Base-by-base conservation (phyloP, 2,329 filamentous ascomycete species). In the Xylaria digitata region DNA sequence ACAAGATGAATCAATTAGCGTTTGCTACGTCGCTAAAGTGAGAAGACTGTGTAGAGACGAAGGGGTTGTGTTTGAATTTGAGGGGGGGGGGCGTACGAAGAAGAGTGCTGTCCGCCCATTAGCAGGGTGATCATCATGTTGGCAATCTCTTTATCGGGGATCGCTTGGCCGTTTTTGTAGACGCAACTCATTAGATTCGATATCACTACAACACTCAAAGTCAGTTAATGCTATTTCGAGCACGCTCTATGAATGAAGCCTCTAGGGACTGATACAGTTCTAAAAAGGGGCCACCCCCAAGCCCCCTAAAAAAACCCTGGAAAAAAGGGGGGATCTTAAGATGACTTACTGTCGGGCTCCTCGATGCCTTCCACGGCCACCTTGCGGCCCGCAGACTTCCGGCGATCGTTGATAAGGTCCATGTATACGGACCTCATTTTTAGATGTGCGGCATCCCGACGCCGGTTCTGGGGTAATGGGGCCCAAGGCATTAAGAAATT, bases 81-180 rank as follows among this genome's bases (percentile, higher is more conserved):
- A 13, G 8, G 3, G 11, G 37, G 13, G 13, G 8, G 45, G 30
- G 9, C 55, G 0, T 49, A 59, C 45, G 92, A 90, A 0, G 91
- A 94, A 1, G 90, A 92, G 81, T 95, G 92, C 76, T 96, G 92
- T 57, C 92, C 92, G 11, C 90, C 92, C 92, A 96, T 94, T 58
- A 95, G 85, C 17, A 95, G 84, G 0, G 92, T 91, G 75, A 95
- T 95, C 92, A 95, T 94, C 84, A 95, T 92, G 79, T 93, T 89
- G 0, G 92, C 91, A 58, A 95, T 88, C 76, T 95, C 92, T 71
- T 89, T 85, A 76, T 95, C 92, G 0, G 92, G 89, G 0, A 94
- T 80, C 0, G 83, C 80, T 11, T 82, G 84, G 53, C 92, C 92
- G 72, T 92, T 84, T 80, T 94, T 94, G 86, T 95, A 95, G 11